Conservation (phyloP, 1,284 basidiomycete species). For the Amylostereum chailletii region DNA sequence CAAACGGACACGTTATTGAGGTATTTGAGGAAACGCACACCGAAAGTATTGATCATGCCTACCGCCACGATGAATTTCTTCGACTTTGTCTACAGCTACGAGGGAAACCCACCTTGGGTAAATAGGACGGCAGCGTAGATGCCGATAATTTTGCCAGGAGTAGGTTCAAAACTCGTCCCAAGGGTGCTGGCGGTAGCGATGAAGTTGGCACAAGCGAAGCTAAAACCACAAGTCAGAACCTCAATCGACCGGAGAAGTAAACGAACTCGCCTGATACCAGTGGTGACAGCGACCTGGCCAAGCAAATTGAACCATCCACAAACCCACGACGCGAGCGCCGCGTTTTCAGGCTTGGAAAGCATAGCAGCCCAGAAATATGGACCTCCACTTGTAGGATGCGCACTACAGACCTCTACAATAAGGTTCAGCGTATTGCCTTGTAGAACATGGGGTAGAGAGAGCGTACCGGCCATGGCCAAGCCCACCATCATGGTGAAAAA, state of each 20-base stretch:
- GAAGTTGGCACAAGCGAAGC: conserved; percentile 64
- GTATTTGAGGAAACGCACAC: conserved; percentile 52
- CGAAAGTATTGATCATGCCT: conserved; percentile 65
- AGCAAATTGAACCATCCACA: conserved; percentile 72
- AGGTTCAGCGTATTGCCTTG: not conserved
- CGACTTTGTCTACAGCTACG: not conserved
- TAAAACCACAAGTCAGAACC: conserved; percentile 14
- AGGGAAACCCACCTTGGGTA: conserved; percentile 35
- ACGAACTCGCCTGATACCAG: conserved; percentile 49
- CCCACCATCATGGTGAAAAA: conserved; percentile 60
- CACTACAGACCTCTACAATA: conserved; percentile 52
- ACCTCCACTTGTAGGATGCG: conserved; percentile 68
- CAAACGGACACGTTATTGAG: conserved; percentile 67
- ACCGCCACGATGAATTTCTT: not conserved
- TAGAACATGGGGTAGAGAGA: not conserved
- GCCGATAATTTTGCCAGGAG: conserved; percentile 53
- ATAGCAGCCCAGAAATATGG: conserved; percentile 74
- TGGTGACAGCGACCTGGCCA: conserved; percentile 70
- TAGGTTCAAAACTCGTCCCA: conserved; percentile 47
- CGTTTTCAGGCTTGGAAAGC: conserved; percentile 45
- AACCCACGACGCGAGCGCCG: conserved; percentile 61
- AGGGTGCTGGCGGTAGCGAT: conserved; percentile 56
- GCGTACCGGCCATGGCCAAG: conserved; percentile 58
- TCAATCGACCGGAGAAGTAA: not conserved
- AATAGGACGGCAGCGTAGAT: conserved; percentile 65